Evolutionary conservation across 1,284 basidiomycete genomes (phyloP), one percentile per base, ranked within the genome.

Genomic region (Naganishia albida): DNA sequence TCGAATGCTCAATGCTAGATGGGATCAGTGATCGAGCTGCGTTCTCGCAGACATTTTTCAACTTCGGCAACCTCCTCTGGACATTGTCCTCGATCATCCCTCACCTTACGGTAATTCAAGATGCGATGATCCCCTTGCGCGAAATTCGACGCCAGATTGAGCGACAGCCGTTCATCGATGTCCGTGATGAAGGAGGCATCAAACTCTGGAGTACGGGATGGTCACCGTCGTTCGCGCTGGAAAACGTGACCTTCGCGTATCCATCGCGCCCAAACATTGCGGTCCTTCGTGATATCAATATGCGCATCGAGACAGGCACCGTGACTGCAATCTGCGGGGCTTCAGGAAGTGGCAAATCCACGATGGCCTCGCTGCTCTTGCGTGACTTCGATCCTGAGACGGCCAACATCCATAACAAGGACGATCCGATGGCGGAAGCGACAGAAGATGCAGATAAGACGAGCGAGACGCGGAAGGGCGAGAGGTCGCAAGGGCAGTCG

Each of bases 251-350:
- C 20, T 82, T 82, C 65, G 71, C 73, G 48, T 82, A 81, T 68
- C 80, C 81, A 0, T 78, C 79, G 15, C 72, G 80, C 28, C 79
- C 80, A 1, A 70, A 71, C 25, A 74, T 77, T 12, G 87, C 89
- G 57, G 92, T 95, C 3, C 71, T 82, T 23, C 72, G 78, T 60
- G 72, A 75, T 39, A 74, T 81, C 1, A 73, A 72, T 25, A 62
- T 81, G 39, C 67, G 68, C 23, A 77, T 82, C 42, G 71, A 70
- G 26, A 62, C 72, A 0, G 75, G 75, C 0, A 78, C 80, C 66
- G 72, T 79, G 38, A 74, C 80, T 0, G 80, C 80, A 3, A 73
- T 84, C 7, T 80, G 80, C 13, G 80, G 80, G 16, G 76, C 77
- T 40, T 78, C 76, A 56, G 80, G 80, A 13, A 76, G 74, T 8